Conservation (phyloP, 2,329 filamentous ascomycete genomes). For the Penicillium sp. region DNA sequence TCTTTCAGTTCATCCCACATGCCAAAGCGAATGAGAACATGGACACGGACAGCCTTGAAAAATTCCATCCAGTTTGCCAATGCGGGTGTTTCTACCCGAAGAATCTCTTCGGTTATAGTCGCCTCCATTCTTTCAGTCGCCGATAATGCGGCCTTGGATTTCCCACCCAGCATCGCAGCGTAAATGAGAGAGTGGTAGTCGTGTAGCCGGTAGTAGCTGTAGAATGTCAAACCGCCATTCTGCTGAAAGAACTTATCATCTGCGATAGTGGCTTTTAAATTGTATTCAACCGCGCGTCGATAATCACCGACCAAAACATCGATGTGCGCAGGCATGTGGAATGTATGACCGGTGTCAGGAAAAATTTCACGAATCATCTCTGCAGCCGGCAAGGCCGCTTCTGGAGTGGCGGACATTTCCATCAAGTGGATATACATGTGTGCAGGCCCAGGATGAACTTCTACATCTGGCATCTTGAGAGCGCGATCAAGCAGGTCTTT, state of each 20-base stretch:
- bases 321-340: conserved; percentile 76
- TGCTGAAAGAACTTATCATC: conserved; percentile 65
- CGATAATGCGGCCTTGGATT: conserved; percentile 61
- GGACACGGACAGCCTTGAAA: conserved; percentile 65
- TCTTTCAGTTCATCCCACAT: conserved; percentile 66
- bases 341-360: conserved; percentile 67
- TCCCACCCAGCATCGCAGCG: conserved; percentile 72
- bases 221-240: conserved; percentile 65
- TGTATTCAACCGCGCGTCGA: conserved; percentile 64
- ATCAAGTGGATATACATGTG: conserved; percentile 76
- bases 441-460: conserved; percentile 65
- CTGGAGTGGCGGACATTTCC: conserved; percentile 70
- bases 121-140: conserved; percentile 60
- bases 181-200: conserved; percentile 74
- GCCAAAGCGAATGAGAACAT: conserved; percentile 72
- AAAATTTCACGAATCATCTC: conserved; percentile 63
- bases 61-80: conserved; percentile 79
- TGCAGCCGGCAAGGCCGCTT: conserved; percentile 60
- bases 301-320: conserved; percentile 73
- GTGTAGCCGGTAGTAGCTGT: conserved; percentile 72
- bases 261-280: conserved; percentile 63
- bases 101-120: conserved; percentile 62
- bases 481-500: conserved; percentile 61
- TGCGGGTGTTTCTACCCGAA: conserved; percentile 65
- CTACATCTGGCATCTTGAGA: conserved; percentile 49